These are phyloP conservation scores for Lactarius hatsudake DNA, from an alignment of 768 basidiomycete genomes.

Conservation along the genomic window DNA sequence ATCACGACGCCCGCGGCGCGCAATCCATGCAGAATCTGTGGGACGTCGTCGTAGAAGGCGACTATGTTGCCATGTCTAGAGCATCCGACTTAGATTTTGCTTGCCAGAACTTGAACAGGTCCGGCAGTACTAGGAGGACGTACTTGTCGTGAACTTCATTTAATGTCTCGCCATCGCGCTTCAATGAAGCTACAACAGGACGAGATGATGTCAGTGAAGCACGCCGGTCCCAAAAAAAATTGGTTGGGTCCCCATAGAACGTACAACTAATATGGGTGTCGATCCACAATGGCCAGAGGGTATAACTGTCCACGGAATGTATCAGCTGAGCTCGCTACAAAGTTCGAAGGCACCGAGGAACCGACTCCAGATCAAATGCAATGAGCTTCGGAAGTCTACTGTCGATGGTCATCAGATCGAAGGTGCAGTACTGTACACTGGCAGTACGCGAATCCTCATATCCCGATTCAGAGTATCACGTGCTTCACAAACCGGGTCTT, in stretches of 20 bases:
- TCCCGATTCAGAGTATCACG: not conserved
- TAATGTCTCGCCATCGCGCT: slow-evolving; percentile 42
- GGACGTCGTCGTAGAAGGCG: slow-evolving; percentile 74
- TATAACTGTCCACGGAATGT: slow-evolving; percentile 52
- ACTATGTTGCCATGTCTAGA: slow-evolving; percentile 53
- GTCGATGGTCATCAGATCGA: slow-evolving; percentile 29
- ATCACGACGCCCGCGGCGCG: slow-evolving; percentile 49
- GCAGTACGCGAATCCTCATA: too few relatives aligned
- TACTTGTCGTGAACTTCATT: slow-evolving; percentile 55
- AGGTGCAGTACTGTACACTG: too few relatives aligned
- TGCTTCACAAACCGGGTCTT: not conserved
- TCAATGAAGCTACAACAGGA: slow-evolving; percentile 48
- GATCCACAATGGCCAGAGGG: slow-evolving; percentile 85
- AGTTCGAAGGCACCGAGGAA: slow-evolving; percentile 6
- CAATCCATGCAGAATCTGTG: slow-evolving; percentile 63
- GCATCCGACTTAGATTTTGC: not conserved
- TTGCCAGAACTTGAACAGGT: not conserved
- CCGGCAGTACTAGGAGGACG: slow-evolving; percentile 8
- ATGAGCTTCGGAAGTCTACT: slow-evolving; percentile 56
- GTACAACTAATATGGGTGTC: slow-evolving; percentile 68
- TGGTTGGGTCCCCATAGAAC: slow-evolving; percentile 5
- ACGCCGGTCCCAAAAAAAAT: not conserved
- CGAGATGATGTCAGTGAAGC: not conserved
- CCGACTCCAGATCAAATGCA: slow-evolving; percentile 82
- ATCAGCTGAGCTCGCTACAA: not conserved